These are phyloP conservation scores for Candida cerambycidarum DNA, from an alignment of 805 yeast species.

Conservation along the genomic window DNA sequence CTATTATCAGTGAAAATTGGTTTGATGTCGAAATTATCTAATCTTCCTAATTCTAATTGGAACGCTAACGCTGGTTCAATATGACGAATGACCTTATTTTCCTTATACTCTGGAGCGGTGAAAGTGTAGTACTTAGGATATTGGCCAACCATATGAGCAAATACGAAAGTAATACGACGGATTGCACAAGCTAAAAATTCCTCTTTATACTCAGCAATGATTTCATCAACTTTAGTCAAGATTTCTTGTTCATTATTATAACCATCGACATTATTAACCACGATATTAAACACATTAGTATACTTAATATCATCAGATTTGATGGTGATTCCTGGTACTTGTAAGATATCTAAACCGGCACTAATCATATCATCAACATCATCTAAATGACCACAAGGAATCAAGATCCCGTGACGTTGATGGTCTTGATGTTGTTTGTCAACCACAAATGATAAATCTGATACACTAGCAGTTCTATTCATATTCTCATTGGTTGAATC, in stretches of 20 bases:
- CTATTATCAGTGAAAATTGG: slow-evolving; percentile 96
- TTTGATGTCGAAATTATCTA: slow-evolving; percentile 91
- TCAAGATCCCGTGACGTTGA: slow-evolving; percentile 79
- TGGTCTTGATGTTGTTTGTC: slow-evolving; percentile 66
- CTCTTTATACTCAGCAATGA: slow-evolving; percentile 65
- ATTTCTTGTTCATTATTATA: slow-evolving; percentile 69
- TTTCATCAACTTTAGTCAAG: slow-evolving; percentile 58
- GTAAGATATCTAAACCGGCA: slow-evolving; percentile 72
- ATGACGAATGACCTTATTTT: slow-evolving; percentile 93
- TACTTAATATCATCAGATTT: slow-evolving; percentile 24
- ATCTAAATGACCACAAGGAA: slow-evolving; percentile 79
- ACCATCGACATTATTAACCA: slow-evolving; percentile 73
- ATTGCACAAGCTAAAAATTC: slow-evolving; percentile 70
- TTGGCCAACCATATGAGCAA: slow-evolving; percentile 79
- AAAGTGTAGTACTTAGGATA: slow-evolving; percentile 96
- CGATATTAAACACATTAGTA: slow-evolving; percentile 80
- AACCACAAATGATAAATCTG: slow-evolving; percentile 84
- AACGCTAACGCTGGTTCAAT: slow-evolving; percentile 97
- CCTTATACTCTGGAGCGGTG: slow-evolving; percentile 81
- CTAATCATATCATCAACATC: slow-evolving; percentile 82
- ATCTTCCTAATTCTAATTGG: slow-evolving; percentile 92
- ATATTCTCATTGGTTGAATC: slow-evolving; percentile 37
- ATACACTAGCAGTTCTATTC: slow-evolving; percentile 89
- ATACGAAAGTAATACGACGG: slow-evolving; percentile 90
- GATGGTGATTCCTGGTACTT: slow-evolving; percentile 32